phyloP scores from a whole-genome alignment of 202 grass and related monocot species.

The Thinopyrum obtusiflorum region DNA sequence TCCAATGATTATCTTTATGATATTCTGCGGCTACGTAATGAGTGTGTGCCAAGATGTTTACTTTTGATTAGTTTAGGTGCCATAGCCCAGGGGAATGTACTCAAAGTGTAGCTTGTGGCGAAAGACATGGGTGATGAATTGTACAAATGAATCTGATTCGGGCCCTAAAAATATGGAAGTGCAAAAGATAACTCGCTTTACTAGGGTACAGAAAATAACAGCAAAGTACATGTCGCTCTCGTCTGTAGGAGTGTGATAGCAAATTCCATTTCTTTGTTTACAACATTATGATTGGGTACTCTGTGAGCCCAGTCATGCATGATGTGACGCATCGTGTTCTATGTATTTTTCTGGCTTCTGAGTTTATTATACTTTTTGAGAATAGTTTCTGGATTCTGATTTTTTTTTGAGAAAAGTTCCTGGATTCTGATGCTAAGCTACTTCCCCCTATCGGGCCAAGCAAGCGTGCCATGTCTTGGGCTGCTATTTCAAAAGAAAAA shows the following conservation, averaged over 20 bases:
- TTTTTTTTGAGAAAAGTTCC: too few species aligned
- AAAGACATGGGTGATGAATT: conserved; percentile 28
- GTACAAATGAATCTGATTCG: conserved; percentile 39
- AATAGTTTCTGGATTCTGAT: too few species aligned
- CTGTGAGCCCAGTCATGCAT: too few species aligned
- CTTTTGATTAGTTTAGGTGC: conserved; percentile 22
- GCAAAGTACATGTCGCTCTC: not conserved
- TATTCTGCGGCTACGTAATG: conserved; percentile 1
- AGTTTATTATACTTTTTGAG: too few species aligned
- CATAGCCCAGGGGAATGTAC: conserved; percentile 28
- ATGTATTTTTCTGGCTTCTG: too few species aligned
- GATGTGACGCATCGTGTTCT: too few species aligned
- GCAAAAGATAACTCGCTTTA: conserved; percentile 36
- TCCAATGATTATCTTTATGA: not conserved
- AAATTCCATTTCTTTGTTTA: too few species aligned
- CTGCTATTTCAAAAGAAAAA: too few species aligned
- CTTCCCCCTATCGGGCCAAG: too few species aligned
- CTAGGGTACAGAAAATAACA: conserved; percentile 13
- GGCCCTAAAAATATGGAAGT: conserved; percentile 32
- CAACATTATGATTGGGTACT: too few species aligned
- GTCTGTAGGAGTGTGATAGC: conserved; percentile 3
- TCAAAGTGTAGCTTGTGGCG: conserved; percentile 26
- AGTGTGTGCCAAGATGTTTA: not conserved
- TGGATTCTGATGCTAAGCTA: too few species aligned
- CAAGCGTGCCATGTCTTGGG: too few species aligned